Percentiles rank a stretch among this genome's conserved stretches.
Conservation (phyloP, 805 yeast species). For the Schwanniomyces yamadae region DNA sequence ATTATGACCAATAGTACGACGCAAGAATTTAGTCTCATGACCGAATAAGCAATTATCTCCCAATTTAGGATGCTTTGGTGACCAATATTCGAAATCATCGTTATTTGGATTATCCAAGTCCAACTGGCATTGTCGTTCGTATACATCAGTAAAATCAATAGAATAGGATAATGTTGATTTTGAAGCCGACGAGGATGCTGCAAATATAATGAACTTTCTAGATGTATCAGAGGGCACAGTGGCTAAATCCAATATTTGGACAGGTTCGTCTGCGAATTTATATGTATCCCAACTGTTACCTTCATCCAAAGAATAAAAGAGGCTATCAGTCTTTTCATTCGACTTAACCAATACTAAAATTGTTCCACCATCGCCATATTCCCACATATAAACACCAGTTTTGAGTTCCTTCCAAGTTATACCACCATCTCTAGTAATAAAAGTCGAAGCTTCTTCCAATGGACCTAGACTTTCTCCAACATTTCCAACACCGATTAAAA, state of each 20-base stretch:
- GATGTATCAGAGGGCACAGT: constrained; percentile 94
- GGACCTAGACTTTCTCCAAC: constrained; percentile 65
- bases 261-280: constrained; percentile 56
- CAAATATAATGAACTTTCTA: constrained; percentile 68
- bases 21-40: constrained; percentile 40
- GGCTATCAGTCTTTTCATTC: constrained; percentile 52
- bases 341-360: constrained; percentile 70
- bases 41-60: constrained; percentile 44
- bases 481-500: constrained; percentile 90
- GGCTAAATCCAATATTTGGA: constrained; percentile 67
- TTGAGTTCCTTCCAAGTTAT: constrained; percentile 77
- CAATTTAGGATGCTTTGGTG: constrained; percentile 36
- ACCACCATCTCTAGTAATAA: constrained; percentile 88
- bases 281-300: constrained; percentile 75
- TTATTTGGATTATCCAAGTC: constrained; percentile 40
- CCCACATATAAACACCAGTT: constrained; percentile 85
- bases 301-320: constrained; percentile 72
- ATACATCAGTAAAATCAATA: constrained; percentile 37
- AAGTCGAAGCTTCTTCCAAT: constrained; percentile 61
- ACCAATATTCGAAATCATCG: constrained; percentile 45
- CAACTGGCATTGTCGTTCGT: constrained; percentile 40
- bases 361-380: constrained; percentile 93
- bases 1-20: constrained; percentile 42
- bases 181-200: constrained; percentile 36
- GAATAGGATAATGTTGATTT: constrained; percentile 41